Evolutionary conservation across 352 stramenopile species (phyloP), one percentile per base, ranked within the genome.

Genomic region (Phytophthora pistaciae): DNA sequence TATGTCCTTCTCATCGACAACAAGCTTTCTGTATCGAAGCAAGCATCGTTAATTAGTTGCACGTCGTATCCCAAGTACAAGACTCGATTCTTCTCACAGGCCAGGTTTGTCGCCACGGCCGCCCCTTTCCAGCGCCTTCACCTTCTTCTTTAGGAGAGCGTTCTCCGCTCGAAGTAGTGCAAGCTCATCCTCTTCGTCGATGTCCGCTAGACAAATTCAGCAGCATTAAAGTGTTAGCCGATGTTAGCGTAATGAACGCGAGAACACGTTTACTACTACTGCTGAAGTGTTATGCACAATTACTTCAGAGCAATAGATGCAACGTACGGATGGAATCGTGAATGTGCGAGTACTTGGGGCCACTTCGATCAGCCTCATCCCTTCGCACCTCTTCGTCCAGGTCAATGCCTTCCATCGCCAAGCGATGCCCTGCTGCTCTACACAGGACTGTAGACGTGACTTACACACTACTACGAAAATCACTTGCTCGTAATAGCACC

Each of bases 161-260:
- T 95, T 95, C 60, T 95, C 88, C 18, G 83, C 71, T 11, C 85
- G 74, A 5, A 94, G 77, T 5, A 87, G 60, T 33, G 65, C 55
- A 5, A 94, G 50, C 27, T 93, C 85, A 6, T 88, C 83, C 25
- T 83, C 67, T 16, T 71, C 73, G 2, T 44, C 4, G 0, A 71
- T 60, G 4, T 72, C 60, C 33, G 48, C 48, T 80, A 50, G n/a
- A 9, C 25, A 61, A 14, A 10, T 4, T 20, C 10, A 56, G 36
- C 21, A 27, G 7, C 27, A 54, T 8, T 54, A 3, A 9, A 31
- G 48, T 3, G 3, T 29, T 31, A 29, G 25, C 25, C 25, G 25
- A 29, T 29, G 25, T 29, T 29, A 29, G n/a, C n/a, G n/a, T n/a
- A n/a, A n/a, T n/a, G n/a, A n/a, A n/a, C n/a, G n/a, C n/a, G 25